Evolutionary conservation across 1,284 basidiomycete genomes (phyloP), one percentile per base, ranked within the genome.

Genomic region (Papiliotrema laurentii): DNA sequence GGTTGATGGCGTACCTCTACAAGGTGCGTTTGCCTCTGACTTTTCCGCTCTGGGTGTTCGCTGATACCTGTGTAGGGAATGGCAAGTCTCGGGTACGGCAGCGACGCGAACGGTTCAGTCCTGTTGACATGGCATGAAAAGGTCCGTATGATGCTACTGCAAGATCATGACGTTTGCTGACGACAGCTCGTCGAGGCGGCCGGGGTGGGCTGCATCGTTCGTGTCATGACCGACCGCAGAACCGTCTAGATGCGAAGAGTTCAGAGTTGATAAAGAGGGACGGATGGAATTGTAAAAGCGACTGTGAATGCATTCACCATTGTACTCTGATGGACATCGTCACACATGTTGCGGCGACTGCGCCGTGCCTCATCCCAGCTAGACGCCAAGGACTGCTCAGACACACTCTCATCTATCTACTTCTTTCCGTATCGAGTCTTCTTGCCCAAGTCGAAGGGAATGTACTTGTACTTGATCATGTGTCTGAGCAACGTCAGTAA

Each of bases 381-480:
- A n/a, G 21, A 22, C 39, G 13, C 24, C 6, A 9, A 31, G 10
- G 30, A 10, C 36, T n/a, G n/a, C n/a, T n/a, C n/a, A n/a, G n/a
- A n/a, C n/a, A n/a, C n/a, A n/a, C n/a, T n/a, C n/a, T n/a, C n/a
- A n/a, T n/a, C n/a, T n/a, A 41, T 44, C 37, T 44, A 71, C 62
- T 72, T 74, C 59, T 60, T 61, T 24, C 63, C 60, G 44, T 71
- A 72, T 38, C 69, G 61, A 36, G 61, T 57, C 67, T 72, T 73
- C 54, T 67, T 66, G 44, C 70, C 70, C 21, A 72, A 55, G 53
- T 71, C 72, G 49, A 69, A 72, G 13, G 67, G 66, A 26, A 72
- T 66, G 73, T 90, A 94, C 71, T 89, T 91, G 79, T 97, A 97
- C 75, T 94, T 94, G 79, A 96, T 88, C 94, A 97, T 97, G 75